Evolutionary conservation across 306 rosid genomes (phyloP), one percentile per base, ranked within the genome.

Genomic region (Vigna radiata): DNA sequence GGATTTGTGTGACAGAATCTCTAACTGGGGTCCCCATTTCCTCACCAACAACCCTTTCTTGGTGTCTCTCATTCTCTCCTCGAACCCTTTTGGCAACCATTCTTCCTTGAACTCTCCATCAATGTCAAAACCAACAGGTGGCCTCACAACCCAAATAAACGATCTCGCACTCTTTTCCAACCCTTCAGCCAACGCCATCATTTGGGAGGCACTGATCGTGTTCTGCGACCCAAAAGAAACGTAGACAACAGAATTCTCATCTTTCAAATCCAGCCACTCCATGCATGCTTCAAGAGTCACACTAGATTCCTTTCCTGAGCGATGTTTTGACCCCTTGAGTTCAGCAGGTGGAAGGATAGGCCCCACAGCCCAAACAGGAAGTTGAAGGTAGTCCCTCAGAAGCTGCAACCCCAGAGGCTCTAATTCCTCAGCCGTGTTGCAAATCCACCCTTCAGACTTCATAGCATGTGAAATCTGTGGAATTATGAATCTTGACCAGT

Each of bases 211-310:
- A 27, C 78, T 78, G 15, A 94, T 86, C 0, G 96, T 87, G 86
- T 91, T 87, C 84, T 94, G 98, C 7, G 98, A 94, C 5, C 98
- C 98, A 70, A 93, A 93, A 2, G 88, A 91, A 46, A 93, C 73
- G 78, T 91, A 91, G 4, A 94, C 49, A 77, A 94, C 96, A 6
- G 94, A 91, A 4, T 50, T 59, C 0, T 72, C 69, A 7, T 43
- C 65, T 2, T 85, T 82, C 8, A 19, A 64, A 50, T 91, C 72
- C 0, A 94, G 85, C 97, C 96, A 94, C 50, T 84, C 76, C 0
- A 85, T 50, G 82, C 90, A 88, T 37, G 72, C 55, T 68, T 88
- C 90, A 2, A 80, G 33, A 1, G 91, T 16, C 9, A 91, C 41
- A 7, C 90, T 91, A 0, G 81, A 37, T 68, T 78, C 84, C 68